phyloP scores from a whole-genome alignment of 345 rosid species.

The Euphorbia tirucalli region DNA sequence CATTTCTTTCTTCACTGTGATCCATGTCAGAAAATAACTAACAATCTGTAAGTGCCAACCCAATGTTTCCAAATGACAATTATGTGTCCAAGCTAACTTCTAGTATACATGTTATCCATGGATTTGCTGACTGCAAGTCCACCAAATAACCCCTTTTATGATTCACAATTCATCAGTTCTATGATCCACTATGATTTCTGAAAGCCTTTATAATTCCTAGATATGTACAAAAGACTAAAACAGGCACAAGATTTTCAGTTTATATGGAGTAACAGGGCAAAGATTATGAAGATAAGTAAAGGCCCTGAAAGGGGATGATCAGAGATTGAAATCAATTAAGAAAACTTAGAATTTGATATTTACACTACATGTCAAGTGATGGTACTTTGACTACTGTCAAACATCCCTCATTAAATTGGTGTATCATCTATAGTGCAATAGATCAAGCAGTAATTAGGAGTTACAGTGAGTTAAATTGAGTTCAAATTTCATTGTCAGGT shows the following conservation, averaged over 20 bases:
- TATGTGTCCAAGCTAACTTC: too few species aligned
- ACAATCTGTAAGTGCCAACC: too few species aligned
- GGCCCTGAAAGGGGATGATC: too few species aligned
- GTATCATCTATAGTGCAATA: background rate
- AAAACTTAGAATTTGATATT: background rate
- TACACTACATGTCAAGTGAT: background rate
- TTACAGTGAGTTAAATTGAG: background rate
- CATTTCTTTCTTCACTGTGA: too few species aligned
- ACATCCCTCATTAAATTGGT: too few species aligned
- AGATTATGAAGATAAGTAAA: too few species aligned
- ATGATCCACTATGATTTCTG: background rate
- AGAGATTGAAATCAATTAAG: background rate
- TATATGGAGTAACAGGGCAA: background rate
- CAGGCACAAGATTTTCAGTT: background rate
- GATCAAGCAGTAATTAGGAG: background rate
- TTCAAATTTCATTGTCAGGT: background rate
- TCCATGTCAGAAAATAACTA: too few species aligned
- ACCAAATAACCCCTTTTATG: background rate
- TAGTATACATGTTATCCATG: background rate
- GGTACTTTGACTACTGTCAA: too few species aligned
- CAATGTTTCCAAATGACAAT: too few species aligned
- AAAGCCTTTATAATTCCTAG: background rate
- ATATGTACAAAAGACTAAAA: too few species aligned
- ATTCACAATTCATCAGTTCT: background rate
- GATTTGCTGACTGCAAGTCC: background rate